These are phyloP conservation scores for Neocatenulostroma microsporum DNA, from an alignment of 2,329 filamentous ascomycete species.

Conservation along the genomic window DNA sequence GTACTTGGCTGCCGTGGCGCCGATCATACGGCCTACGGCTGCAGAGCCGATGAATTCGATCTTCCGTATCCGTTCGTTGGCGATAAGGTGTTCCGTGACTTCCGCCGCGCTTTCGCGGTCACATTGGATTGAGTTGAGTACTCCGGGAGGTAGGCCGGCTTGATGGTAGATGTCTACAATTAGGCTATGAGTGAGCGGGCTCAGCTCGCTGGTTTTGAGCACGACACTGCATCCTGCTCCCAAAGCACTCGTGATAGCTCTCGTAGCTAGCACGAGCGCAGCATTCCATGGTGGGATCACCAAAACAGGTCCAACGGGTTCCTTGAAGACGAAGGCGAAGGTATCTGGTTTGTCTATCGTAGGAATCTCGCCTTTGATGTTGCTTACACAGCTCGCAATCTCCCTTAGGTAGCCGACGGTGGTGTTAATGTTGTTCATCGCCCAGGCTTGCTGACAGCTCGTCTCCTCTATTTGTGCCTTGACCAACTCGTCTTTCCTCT, in stretches of 20 bases:
- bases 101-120: constrained; percentile 27
- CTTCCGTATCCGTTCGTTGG: constrained; percentile 32
- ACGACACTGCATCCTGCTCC: constrained; percentile 20
- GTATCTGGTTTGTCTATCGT: constrained; percentile 24
- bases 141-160: constrained; percentile 38
- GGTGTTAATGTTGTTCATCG: constrained; percentile 27
- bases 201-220: constrained; percentile 19
- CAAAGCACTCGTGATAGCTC: constrained; percentile 17
- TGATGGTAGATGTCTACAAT: constrained; percentile 33
- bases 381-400: constrained; percentile 17
- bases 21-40: constrained; percentile 37
- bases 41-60: constrained; percentile 42
- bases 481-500: constrained; percentile 19
- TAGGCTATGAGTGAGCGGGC: constrained; percentile 21
- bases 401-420: constrained; percentile 24
- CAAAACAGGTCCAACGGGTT: constrained; percentile 23
- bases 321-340: constrained; percentile 27
- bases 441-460: constrained; percentile 34
- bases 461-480: constrained; percentile 25
- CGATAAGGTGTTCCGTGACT: constrained; percentile 33
- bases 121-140: constrained; percentile 34
- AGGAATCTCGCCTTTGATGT: constrained; percentile 16
- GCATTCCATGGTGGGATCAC: constrained; percentile 22
- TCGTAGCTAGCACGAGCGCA: constrained; percentile 16
- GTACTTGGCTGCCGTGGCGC: constrained; percentile 29